These are phyloP conservation scores for Lasiosphaeria hispida DNA, from an alignment of 495 filamentous ascomycete genomes.

Conservation along the genomic window DNA sequence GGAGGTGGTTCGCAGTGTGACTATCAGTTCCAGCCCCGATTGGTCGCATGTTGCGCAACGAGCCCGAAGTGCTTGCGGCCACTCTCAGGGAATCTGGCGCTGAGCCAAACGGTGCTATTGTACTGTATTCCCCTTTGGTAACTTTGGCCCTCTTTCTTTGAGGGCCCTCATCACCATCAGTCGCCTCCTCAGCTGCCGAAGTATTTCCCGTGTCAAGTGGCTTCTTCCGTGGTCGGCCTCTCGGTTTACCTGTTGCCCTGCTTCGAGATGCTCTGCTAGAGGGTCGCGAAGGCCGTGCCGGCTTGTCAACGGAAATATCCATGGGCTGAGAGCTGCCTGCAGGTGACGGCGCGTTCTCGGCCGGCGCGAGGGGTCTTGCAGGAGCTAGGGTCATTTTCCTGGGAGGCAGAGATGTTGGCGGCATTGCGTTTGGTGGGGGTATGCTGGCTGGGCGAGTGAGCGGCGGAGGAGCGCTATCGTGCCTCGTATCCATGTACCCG, in stretches of 20 bases:
- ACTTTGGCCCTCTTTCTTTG: constrained; percentile 72
- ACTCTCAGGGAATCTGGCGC: constrained; percentile 80
- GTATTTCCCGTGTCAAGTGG: constrained; percentile 48
- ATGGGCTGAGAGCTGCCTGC: constrained; percentile 13
- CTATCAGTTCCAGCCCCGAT: constrained; percentile 57
- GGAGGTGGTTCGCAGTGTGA: constrained; percentile 51
- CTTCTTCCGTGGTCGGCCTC: constrained; percentile 49
- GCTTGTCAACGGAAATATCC: constrained; percentile 11
- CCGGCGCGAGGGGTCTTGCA: constrained; percentile 1
- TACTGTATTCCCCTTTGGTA: constrained; percentile 64
- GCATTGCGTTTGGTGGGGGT: constrained; percentile 16
- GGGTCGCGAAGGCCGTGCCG: constrained; percentile 8
- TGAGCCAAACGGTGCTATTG: constrained; percentile 64
- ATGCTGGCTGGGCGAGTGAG: constrained; percentile 25
- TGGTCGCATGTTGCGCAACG: constrained; percentile 80
- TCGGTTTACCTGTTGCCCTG: constrained; percentile 40
- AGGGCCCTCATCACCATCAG: constrained; percentile 62
- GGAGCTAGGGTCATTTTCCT: constrained; percentile 8
- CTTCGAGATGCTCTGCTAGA: constrained; percentile 33
- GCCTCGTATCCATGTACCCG: constrained; percentile 21
- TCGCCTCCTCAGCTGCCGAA: constrained; percentile 69
- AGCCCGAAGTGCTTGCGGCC: constrained; percentile 81
- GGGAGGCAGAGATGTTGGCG: constrained; percentile 7
- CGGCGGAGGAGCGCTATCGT: constrained; percentile 17
- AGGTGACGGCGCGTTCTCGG: constrained; percentile 20